Base-by-base conservation (phyloP, 371 early-diverging fungal genomes). In the Dinochytrium kinnereticum region DNA sequence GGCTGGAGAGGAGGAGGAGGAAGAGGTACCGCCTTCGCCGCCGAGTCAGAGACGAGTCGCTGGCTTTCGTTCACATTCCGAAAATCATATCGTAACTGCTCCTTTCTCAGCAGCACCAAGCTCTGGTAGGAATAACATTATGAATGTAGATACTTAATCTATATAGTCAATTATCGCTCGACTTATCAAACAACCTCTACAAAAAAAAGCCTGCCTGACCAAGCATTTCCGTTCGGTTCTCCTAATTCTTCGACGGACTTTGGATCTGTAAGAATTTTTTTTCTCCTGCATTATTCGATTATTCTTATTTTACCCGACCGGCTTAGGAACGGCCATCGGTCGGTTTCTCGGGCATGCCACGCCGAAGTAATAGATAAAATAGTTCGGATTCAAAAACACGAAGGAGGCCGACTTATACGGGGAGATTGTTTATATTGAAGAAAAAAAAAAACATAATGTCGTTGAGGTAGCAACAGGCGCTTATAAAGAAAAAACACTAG, bases 11-110 rank as follows among this genome's bases (percentile, higher is more conserved):
- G 34, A 39, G 0, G 70, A 53, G 19, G 70, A 69, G 15, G 71
- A 72, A 24, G 67, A 50, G n/a, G 26, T 72, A 24, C 72, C 72
- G 55, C 66, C 72, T n/a, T 72, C 72, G 10, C 72, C 72, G 30
- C 72, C 65, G 1, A 34, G 30, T 34, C 26, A 67, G 26, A 53
- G 55, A 53, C 7, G 55, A 13, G 10, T 21, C 26, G 55, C 55
- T 7, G 55, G n/a, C 5, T 53, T 53, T 26, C 13, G 55, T 5
- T 5, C 55, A 44, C 13, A 44, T 13, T 21, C 13, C 21, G 49
- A 44, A 44, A 44, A 44, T 44, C 49, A 44, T 44, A 13, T 44
- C 21, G 13, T 44, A 21, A 44, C 13, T 44, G 13, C 49, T 44
- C 10, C 49, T 13, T 10, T n/a, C n/a, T n/a, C n/a, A n/a, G n/a